Conservation (phyloP, 192 early-diverging fungal genomes). For the Umbelopsis vinacea region DNA sequence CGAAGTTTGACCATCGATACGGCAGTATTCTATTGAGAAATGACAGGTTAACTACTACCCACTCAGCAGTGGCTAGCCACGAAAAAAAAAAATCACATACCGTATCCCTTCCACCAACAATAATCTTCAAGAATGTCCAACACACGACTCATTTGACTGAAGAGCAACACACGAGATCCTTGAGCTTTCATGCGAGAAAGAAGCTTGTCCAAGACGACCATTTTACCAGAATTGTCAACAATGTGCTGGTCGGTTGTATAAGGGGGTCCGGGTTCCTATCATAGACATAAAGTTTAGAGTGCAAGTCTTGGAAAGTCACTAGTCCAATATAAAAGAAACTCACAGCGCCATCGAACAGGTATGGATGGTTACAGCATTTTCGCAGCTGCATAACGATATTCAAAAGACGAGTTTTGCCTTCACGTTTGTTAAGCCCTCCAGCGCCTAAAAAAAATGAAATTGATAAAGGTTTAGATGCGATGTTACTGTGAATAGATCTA, state of each 20-base stretch:
- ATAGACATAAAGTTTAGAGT: not conserved
- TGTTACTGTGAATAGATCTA: not conserved
- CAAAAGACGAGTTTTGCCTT: constrained; percentile 88
- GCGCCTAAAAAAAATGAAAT: constrained; percentile 47
- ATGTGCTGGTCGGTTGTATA: constrained; percentile 97
- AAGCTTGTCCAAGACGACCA: constrained; percentile 92
- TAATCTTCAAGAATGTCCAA: constrained; percentile 99
- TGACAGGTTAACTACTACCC: not conserved
- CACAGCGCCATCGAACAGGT: constrained; percentile 80
- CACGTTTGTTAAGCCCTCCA: constrained; percentile 65
- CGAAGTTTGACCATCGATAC: constrained; percentile 95
- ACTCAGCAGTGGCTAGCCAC: too few relatives aligned
- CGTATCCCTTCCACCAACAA: constrained; percentile 86
- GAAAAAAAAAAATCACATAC: constrained; percentile 29
- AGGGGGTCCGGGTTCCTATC: constrained; percentile 91
- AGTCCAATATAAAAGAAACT: constrained; percentile 25
- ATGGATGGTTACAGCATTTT: constrained; percentile 97
- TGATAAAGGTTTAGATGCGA: not conserved
- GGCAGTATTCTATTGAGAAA: constrained; percentile 73
- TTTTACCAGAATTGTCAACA: constrained; percentile 93
- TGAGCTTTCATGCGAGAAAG: constrained; percentile 77
- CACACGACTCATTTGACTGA: constrained; percentile 98
- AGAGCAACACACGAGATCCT: constrained; percentile 94
- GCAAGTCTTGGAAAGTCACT: not conserved
- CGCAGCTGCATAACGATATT: constrained; percentile 97